Evolutionary conservation across 805 yeast genomes (phyloP).

Genomic region (Hyphopichia homilentoma): DNA sequence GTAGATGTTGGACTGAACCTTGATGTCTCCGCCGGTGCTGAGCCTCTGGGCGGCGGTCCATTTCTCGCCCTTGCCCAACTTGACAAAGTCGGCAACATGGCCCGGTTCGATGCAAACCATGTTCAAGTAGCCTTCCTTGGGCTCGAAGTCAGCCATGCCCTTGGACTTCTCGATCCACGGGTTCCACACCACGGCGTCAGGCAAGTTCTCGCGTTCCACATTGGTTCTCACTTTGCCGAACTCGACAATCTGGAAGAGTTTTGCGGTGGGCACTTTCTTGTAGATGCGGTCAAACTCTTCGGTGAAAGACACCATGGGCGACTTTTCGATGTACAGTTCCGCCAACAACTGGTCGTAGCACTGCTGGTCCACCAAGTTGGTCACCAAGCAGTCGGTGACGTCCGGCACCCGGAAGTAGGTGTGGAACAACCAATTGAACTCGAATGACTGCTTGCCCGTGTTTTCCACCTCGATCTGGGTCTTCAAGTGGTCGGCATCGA

Average conservation of each 20-base stretch:
- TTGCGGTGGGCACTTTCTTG: constrained; percentile 51
- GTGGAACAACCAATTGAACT: constrained; percentile 94
- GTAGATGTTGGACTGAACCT: constrained; percentile 51
- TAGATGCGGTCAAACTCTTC: constrained; percentile 88
- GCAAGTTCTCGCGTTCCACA: constrained; percentile 59
- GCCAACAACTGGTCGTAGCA: constrained; percentile 75
- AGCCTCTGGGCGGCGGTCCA: constrained; percentile 73
- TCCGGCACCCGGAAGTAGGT: constrained; percentile 77
- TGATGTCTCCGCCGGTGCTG: constrained; percentile 56
- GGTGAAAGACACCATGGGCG: constrained; percentile 69
- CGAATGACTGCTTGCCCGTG: constrained; percentile 60
- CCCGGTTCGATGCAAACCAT: constrained; percentile 98
- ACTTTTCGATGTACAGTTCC: constrained; percentile 60
- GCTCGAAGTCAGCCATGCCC: constrained; percentile 85
- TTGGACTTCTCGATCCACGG: constrained; percentile 88
- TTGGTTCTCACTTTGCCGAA: constrained; percentile 70
- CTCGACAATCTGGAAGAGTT: constrained; percentile 63
- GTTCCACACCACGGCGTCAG: constrained; percentile 89
- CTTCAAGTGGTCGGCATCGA: constrained; percentile 54
- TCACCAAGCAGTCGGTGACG: constrained; percentile 71
- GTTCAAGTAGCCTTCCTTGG: constrained; percentile 73
- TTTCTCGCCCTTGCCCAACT: constrained; percentile 62
- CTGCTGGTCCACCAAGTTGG: constrained; percentile 68
- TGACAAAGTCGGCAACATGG: constrained; percentile 64
- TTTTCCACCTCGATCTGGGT: constrained; percentile 78